Percentiles rank a stretch among this genome's conserved stretches.
These are phyloP conservation scores for Penicillium janthinellum DNA, from an alignment of 2,329 filamentous ascomycete species.

Conservation along the genomic window DNA sequence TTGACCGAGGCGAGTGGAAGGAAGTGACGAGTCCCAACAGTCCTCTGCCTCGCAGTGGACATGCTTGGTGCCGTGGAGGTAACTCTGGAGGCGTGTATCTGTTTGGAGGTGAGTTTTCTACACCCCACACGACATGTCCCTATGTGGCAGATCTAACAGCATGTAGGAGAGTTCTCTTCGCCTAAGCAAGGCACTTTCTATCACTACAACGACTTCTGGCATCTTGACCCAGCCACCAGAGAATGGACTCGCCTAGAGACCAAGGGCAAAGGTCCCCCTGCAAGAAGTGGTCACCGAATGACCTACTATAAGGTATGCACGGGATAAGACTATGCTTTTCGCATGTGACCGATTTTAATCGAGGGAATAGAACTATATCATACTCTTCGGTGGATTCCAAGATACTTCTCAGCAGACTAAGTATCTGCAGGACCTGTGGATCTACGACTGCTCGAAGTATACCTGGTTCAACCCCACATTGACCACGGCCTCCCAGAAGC, in stretches of 20 bases:
- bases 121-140: background rate
- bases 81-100: constrained; percentile 85
- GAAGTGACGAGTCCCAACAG: constrained; percentile 88
- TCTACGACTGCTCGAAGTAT: constrained; percentile 89
- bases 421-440: constrained; percentile 90
- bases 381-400: constrained; percentile 95
- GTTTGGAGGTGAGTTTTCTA: constrained; percentile 65
- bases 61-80: constrained; percentile 89
- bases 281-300: constrained; percentile 91
- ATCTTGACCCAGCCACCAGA: constrained; percentile 75
- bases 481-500: constrained; percentile 78
- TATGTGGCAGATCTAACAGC: constrained; percentile 7
- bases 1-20: constrained; percentile 87
- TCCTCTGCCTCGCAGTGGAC: constrained; percentile 84
- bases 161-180: constrained; percentile 78
- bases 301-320: constrained; percentile 74
- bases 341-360: constrained; percentile 2
- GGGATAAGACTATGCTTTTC: background rate
- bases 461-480: constrained; percentile 78
- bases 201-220: constrained; percentile 99
- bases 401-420: constrained; percentile 94
- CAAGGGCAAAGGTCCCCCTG: constrained; percentile 72
- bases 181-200: constrained; percentile 99
- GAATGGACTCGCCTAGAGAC: constrained; percentile 91
- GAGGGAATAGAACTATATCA: constrained; percentile 71